phyloP scores from a whole-genome alignment of 305 asterid genomes.

The Nicotiana rustica region DNA sequence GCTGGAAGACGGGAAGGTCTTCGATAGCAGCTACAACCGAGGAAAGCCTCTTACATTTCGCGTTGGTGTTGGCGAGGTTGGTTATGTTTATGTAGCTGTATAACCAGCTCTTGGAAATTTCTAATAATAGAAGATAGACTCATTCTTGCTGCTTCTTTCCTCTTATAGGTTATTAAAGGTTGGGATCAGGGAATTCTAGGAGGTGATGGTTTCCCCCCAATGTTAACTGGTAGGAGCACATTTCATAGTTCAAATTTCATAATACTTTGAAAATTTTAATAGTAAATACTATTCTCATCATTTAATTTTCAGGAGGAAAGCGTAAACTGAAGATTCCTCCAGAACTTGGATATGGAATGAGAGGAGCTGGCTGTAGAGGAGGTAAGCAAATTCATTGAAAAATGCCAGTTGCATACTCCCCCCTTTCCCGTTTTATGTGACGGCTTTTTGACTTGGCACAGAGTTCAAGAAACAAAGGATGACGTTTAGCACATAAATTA shows the following conservation, averaged over 20 bases:
- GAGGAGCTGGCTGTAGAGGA: slow-evolving; percentile 93
- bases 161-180: slow-evolving; percentile 81
- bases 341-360: slow-evolving; percentile 75
- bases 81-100: background rate
- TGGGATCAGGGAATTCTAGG: slow-evolving; percentile 95
- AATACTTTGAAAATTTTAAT: background rate
- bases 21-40: slow-evolving; percentile 89
- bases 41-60: slow-evolving; percentile 92
- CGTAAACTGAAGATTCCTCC: slow-evolving; percentile 83
- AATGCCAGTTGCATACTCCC: background rate
- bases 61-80: slow-evolving; percentile 88
- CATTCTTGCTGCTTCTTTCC: background rate
- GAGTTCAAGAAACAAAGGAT: too few species aligned
- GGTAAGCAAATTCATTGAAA: slow-evolving; percentile 45
- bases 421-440: too few species aligned
- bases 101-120: background rate
- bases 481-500: too few species aligned
- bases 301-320: slow-evolving; percentile 68
- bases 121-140: background rate
- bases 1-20: slow-evolving; percentile 76
- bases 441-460: too few species aligned
- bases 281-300: background rate
- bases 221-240: slow-evolving; percentile 66
- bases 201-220: slow-evolving; percentile 86
- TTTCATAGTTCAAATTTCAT: background rate